phyloP scores from a whole-genome alignment of 225 moss, liverwort and hornwort genomes.

The Physcomitrellopsis africana region DNA sequence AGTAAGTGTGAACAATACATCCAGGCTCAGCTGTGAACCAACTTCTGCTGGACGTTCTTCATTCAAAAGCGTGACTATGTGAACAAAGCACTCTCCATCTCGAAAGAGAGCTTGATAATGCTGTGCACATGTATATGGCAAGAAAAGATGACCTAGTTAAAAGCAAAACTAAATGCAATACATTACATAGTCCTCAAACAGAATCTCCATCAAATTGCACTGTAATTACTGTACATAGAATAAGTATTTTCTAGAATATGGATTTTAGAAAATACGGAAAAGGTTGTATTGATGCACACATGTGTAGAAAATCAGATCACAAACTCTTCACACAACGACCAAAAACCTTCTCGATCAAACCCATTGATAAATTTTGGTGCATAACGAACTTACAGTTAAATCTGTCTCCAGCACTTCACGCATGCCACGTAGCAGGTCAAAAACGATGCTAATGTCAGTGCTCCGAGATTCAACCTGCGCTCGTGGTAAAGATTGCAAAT shows the following conservation, averaged over 20 bases:
- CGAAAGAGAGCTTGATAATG: slow-evolving; percentile 85
- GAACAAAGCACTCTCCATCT: slow-evolving; percentile 85
- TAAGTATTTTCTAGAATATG: background rate
- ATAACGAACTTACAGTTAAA: slow-evolving; percentile 54
- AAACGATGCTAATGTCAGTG: slow-evolving; percentile 65
- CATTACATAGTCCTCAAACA: slow-evolving; percentile 1
- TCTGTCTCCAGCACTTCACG: slow-evolving; percentile 79
- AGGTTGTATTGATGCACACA: background rate
- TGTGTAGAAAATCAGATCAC: background rate
- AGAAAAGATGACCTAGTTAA: slow-evolving; percentile 25
- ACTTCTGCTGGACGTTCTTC: slow-evolving; percentile 70
- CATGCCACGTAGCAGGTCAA: slow-evolving; percentile 71
- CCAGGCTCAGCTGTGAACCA: slow-evolving; percentile 73
- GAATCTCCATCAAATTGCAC: background rate
- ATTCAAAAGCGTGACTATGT: slow-evolving; percentile 80
- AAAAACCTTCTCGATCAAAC: background rate
- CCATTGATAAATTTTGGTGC: background rate
- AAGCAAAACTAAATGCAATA: slow-evolving; percentile 4
- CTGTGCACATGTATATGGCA: slow-evolving; percentile 44
- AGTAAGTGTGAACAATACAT: slow-evolving; percentile 74
- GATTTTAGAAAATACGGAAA: background rate
- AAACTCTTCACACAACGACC: background rate
- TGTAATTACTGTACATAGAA: background rate
- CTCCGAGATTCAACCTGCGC: slow-evolving; percentile 75
- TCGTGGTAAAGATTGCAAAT: slow-evolving; percentile 72